These are phyloP conservation scores for Buddleja alternifolia DNA, from an alignment of 257 asterid genomes.

Conservation along the genomic window DNA sequence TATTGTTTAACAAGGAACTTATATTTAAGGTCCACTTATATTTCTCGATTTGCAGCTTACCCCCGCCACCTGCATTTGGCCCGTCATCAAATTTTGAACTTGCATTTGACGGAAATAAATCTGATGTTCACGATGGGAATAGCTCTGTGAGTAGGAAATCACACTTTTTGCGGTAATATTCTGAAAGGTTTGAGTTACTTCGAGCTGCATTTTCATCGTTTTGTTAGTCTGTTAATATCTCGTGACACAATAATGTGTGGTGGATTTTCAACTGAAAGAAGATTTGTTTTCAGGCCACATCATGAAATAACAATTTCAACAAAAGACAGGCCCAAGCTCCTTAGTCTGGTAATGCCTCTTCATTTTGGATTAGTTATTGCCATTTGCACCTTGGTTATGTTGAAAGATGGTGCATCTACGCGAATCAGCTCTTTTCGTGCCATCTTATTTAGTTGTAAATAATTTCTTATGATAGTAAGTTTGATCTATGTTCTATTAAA, in stretches of 20 bases:
- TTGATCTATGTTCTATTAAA: neutral
- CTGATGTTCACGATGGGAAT: constrained; percentile 46
- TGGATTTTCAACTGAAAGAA: neutral
- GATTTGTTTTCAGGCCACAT: constrained; percentile 49
- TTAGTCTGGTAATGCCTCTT: constrained; percentile 58
- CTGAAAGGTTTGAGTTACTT: constrained; percentile 67
- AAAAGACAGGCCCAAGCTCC: constrained; percentile 88
- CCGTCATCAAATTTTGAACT: constrained; percentile 48
- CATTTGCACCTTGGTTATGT: neutral
- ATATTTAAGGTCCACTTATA: constrained; percentile 3
- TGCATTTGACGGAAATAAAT: constrained; percentile 43
- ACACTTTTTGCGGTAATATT: constrained; percentile 63
- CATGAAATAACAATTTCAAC: constrained; percentile 86
- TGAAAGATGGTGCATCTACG: neutral
- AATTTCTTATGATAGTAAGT: constrained; percentile 12
- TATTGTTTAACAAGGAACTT: constrained; percentile 2
- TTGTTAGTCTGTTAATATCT: constrained; percentile 9
- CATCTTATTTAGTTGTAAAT: neutral
- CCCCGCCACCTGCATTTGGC: constrained; percentile 75
- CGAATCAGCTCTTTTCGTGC: constrained; percentile 8
- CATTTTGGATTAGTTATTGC: constrained; percentile 10
- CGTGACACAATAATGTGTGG: neutral
- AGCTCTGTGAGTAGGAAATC: constrained; percentile 61
- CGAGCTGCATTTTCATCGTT: constrained; percentile 37
- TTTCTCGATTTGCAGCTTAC: constrained; percentile 47